A percentile compares a stretch with the other conserved stretches of the same genome.
Conservation (phyloP, 345 rosid species). For the Mallotus nudiflorus region DNA sequence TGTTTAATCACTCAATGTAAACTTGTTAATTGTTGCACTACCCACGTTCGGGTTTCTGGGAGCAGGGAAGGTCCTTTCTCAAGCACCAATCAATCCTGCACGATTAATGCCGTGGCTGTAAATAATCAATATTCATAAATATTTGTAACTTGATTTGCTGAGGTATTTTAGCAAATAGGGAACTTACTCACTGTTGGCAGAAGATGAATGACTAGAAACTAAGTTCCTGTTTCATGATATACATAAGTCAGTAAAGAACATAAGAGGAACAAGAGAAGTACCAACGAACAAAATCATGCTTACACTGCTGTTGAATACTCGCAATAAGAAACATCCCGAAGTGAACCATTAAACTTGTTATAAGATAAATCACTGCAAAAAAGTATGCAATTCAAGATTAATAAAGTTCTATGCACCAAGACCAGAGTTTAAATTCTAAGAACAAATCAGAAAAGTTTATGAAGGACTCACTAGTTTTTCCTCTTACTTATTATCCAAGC, state of each 20-base stretch:
- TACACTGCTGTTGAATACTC: conserved; percentile 42
- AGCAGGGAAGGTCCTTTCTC: conserved; percentile 66
- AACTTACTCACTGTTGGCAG: conserved; percentile 58
- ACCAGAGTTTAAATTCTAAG: not conserved
- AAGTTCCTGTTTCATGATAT: conserved; percentile 52
- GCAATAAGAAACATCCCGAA: conserved; percentile 45
- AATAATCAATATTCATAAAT: not conserved
- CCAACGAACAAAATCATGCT: conserved; percentile 24
- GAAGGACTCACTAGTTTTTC: conserved; percentile 42
- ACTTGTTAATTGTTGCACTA: not conserved
- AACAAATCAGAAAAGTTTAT: not conserved
- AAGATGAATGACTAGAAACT: conserved; percentile 51
- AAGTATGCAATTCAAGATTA: conserved; percentile 5
- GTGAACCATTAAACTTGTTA: conserved; percentile 68
- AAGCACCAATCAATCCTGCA: conserved; percentile 50
- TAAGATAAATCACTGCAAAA: conserved; percentile 78
- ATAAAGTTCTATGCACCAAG: not conserved
- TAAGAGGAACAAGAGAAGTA: not conserved
- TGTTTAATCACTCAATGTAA: too few relatives aligned
- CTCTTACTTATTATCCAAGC: conserved; percentile 40
- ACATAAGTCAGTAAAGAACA: conserved; percentile 14
- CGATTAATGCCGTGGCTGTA: not conserved
- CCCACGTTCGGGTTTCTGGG: conserved; percentile 45
- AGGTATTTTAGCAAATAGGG: not conserved
- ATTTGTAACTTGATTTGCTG: too few relatives aligned